Percentiles rank a stretch among this genome's conserved stretches.
These are phyloP conservation scores for Heterobasidion occidentale DNA, from an alignment of 1,284 basidiomycete species.

Conservation along the genomic window DNA sequence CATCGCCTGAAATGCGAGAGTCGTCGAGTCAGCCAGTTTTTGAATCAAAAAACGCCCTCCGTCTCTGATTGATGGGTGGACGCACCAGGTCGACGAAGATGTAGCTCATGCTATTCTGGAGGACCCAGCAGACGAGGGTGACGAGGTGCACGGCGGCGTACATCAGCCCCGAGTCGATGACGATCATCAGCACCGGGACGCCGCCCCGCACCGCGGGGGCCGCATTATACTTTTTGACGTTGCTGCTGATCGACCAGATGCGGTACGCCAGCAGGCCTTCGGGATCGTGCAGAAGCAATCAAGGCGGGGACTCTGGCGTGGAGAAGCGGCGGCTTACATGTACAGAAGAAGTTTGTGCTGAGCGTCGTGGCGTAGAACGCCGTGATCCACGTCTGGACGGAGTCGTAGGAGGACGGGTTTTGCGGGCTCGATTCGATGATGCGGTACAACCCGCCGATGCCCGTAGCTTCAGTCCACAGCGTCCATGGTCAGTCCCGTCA, in stretches of 20 bases:
- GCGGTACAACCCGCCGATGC: constrained; percentile 1
- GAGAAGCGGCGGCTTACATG: neutral
- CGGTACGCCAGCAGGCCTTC: constrained; percentile 6
- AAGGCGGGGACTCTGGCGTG: too few species aligned
- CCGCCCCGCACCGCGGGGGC: too few species aligned
- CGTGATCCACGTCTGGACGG: constrained; percentile 5
- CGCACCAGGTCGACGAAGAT: constrained; percentile 3
- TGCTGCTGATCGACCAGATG: constrained; percentile 6
- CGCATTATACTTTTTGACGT: neutral
- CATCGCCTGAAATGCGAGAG: neutral
- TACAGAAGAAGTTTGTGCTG: constrained; percentile 9
- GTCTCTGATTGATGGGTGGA: neutral
- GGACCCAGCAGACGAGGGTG: neutral
- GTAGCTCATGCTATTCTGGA: neutral
- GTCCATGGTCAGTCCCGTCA: neutral
- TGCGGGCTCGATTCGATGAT: neutral
- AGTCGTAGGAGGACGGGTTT: constrained; percentile 1
- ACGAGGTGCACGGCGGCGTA: constrained; percentile 1
- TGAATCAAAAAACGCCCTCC: too few species aligned
- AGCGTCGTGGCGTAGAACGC: constrained; percentile 8
- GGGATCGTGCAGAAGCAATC: neutral
- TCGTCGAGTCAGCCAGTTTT: neutral
- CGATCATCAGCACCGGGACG: neutral
- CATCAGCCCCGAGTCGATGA: neutral
- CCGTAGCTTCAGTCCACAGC: neutral